Evolutionary conservation across 1,284 basidiomycete species (phyloP).

Genomic region (Cryptococcus amylolentus): DNA sequence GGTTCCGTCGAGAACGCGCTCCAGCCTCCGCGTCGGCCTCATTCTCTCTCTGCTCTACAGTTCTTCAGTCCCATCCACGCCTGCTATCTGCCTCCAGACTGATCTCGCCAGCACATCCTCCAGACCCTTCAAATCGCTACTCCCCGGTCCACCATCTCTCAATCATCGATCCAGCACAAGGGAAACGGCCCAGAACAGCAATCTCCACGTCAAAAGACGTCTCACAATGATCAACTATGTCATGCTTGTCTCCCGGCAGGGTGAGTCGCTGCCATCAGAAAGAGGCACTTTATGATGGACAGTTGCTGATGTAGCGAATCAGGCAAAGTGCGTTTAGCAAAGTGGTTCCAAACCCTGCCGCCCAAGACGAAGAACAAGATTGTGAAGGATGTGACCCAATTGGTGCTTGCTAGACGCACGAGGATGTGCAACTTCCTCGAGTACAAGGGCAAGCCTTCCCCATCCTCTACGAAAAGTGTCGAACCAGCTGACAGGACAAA

Average conservation of each 20-base stretch:
- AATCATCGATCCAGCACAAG: no score
- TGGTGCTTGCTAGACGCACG: constrained; percentile 91
- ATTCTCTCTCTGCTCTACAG: no score
- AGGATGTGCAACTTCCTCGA: constrained; percentile 99
- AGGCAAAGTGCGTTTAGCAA: constrained; percentile 97
- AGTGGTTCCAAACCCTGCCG: constrained; percentile 97
- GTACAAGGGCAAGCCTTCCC: constrained; percentile 75
- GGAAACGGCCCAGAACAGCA: no score
- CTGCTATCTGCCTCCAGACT: no score
- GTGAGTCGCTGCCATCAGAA: constrained; percentile 51
- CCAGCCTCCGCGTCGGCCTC: no score
- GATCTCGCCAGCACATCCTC: no score
- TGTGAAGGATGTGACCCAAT: constrained; percentile 98
- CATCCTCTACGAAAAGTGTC: background rate
- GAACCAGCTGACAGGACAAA: background rate
- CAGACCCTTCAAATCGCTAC: no score
- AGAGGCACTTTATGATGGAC: background rate
- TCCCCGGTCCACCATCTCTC: no score
- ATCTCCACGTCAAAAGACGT: no score
- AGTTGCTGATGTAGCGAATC: constrained; percentile 2
- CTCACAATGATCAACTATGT: constrained; percentile 74
- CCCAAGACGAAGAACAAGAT: constrained; percentile 96
- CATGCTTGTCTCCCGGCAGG: constrained; percentile 90
- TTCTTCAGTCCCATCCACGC: no score
- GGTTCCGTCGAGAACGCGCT: no score